Evolutionary conservation across 768 basidiomycete species (phyloP).

Genomic region (Pleurotus giganteus): DNA sequence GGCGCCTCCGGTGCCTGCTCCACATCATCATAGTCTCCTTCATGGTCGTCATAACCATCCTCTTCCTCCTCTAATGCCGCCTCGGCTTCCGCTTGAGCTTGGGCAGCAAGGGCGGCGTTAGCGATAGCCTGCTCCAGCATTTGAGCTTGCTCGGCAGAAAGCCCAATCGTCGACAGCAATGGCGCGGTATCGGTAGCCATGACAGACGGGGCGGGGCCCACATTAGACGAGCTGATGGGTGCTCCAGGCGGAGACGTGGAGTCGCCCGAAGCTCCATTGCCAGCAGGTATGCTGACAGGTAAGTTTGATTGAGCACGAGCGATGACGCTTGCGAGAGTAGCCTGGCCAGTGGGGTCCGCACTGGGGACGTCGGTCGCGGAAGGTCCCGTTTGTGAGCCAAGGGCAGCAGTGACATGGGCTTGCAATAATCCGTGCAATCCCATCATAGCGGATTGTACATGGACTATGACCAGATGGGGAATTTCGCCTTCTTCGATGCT

Average conservation of each 20-base stretch:
- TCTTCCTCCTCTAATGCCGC: conserved; percentile 73
- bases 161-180: conserved; percentile 62
- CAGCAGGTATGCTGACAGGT: conserved; percentile 9
- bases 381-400: conserved; percentile 38
- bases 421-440: conserved; percentile 56
- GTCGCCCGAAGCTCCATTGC: conserved; percentile 11
- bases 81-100: conserved; percentile 77
- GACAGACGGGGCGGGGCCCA: conserved; percentile 7
- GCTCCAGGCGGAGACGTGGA: conserved; percentile 12
- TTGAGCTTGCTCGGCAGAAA: conserved; percentile 71
- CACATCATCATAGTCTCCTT: conserved; percentile 36
- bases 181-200: conserved; percentile 22
- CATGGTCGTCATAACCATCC: conserved; percentile 45
- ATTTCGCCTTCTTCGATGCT: conserved; percentile 64
- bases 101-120: conserved; percentile 70
- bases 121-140: conserved; percentile 73
- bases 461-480: conserved; percentile 41
- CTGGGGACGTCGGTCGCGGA: conserved; percentile 35
- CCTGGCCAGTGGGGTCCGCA: conserved; percentile 46
- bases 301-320: conserved; percentile 61
- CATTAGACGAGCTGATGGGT: conserved; percentile 3
- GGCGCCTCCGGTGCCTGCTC: neutral
- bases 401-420: conserved; percentile 51
- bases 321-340: conserved; percentile 70
- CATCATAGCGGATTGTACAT: conserved; percentile 51